These are phyloP conservation scores for Narthecium ossifragum DNA, from an alignment of 106 monocot species.

Conservation along the genomic window DNA sequence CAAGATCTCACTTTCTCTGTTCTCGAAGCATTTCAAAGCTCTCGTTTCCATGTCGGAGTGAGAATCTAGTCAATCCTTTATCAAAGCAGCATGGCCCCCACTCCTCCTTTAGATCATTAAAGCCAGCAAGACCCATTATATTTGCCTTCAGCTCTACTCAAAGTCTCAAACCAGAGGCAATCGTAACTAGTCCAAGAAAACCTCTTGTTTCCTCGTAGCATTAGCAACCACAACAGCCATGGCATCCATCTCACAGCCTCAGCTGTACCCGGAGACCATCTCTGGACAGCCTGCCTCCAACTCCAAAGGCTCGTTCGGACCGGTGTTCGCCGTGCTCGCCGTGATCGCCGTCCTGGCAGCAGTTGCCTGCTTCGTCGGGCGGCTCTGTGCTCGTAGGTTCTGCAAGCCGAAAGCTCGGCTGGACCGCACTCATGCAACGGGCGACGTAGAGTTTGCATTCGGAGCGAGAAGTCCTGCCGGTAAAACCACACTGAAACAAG, in stretches of 20 bases:
- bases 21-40: conserved; percentile 13
- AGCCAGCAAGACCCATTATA: too few relatives aligned
- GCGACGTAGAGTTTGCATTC: conserved; percentile 1
- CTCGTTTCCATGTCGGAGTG: conserved; percentile 1
- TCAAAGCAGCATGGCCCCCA: background rate
- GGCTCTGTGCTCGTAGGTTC: conserved; percentile 23
- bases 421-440: background rate
- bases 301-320: conserved; percentile 35
- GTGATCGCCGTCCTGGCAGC: conserved; percentile 30
- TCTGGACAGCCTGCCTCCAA: background rate
- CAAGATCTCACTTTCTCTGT: conserved; percentile 6
- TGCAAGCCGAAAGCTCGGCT: conserved; percentile 1
- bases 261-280: conserved; percentile 2
- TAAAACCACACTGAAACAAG: background rate
- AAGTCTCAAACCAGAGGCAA: background rate
- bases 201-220: background rate
- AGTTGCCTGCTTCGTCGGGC: conserved; percentile 29
- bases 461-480: background rate
- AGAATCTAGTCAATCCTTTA: background rate
- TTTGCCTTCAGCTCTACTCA: background rate
- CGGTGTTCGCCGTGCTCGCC: conserved; percentile 26
- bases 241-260: conserved; percentile 3
- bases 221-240: background rate
- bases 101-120: background rate
- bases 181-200: background rate